Base-by-base conservation (phyloP, 176 grass and related monocot species). In the Otatea glauca region DNA sequence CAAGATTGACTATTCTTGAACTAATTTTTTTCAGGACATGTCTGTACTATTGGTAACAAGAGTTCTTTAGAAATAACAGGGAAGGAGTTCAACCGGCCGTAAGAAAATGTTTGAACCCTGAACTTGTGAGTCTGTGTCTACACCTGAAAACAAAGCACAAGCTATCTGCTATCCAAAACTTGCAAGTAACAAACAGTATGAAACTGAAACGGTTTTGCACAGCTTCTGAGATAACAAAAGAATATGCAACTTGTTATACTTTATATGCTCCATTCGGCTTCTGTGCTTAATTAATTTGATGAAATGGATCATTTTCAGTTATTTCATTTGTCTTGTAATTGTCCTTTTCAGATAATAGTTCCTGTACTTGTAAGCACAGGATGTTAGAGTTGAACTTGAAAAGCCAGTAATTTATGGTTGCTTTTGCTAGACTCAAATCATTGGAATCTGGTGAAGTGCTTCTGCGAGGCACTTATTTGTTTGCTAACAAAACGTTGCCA, bases 81-180 rank as follows among this genome's bases (percentile, higher is more conserved):
- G 37, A 55, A 76, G 17, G 16, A 83, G 49, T 53, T 60, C 58
- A 72, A 29, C 79, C 65, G 23, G 34, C 13, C 15, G 43, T 70
- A 76, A 62, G 64, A 77, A 75, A 71, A 50, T 45, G 54, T 54
- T 81, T 45, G 43, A 76, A 81, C 72, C 80, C 61, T 75, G 84
- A 83, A 87, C 51, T 80, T 62, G 8, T 62, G 67, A 61, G 74
- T 25, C 79, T 21, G 14, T 90, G 88, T 83, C 74, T 24, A 49
- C 8, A 48, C 68, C 88, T 83, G 74, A 75, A 87, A 87, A 61
- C 68, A 74, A 74, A 12, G 84, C 49, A 75, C 74, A 87, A 83
- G 84, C 59, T 51, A 68, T 58, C 21, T 75, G 6, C 2, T 63
- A 62, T 76, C 65, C 50, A 34, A 37, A 39, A 43, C 41, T 17